A percentile compares a stretch with the other conserved stretches of the same genome.
These are phyloP conservation scores for Cryphonectria carpinicola DNA, from an alignment of 2,329 filamentous ascomycete species.

Conservation along the genomic window DNA sequence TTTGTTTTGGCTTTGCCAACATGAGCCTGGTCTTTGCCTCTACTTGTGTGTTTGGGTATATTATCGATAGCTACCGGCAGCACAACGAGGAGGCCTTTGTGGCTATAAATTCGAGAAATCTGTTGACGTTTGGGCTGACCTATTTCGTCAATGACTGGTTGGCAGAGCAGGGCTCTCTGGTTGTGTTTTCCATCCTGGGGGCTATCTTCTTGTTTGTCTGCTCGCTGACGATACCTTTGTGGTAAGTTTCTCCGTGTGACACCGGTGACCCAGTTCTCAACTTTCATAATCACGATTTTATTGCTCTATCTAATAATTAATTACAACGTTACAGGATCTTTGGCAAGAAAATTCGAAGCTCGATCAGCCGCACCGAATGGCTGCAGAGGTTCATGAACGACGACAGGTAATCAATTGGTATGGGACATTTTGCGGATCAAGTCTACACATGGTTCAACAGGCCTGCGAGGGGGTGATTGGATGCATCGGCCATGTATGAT, in stretches of 20 bases:
- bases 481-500: neutral
- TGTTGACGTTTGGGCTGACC: constrained; percentile 51
- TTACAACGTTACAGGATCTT: constrained; percentile 41
- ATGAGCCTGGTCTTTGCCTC: constrained; percentile 51
- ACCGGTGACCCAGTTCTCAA: neutral
- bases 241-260: constrained; percentile 33
- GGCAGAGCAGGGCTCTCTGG: constrained; percentile 39
- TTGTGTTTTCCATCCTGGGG: constrained; percentile 45
- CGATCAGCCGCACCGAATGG: constrained; percentile 46
- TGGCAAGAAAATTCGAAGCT: constrained; percentile 50
- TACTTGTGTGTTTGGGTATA: constrained; percentile 54
- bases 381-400: constrained; percentile 39
- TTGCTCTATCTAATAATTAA: constrained; percentile 4
- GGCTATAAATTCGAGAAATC: constrained; percentile 53
- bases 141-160: constrained; percentile 49
- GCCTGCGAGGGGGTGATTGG: neutral
- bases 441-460: constrained; percentile 29
- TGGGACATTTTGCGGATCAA: neutral
- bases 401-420: neutral
- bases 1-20: constrained; percentile 53
- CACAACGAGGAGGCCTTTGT: constrained; percentile 55
- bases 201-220: constrained; percentile 48
- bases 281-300: neutral
- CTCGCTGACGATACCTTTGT: constrained; percentile 51
- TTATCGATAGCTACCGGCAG: constrained; percentile 52